Conservation (phyloP, 2,329 filamentous ascomycete genomes). For the Alternaria ethzedia region DNA sequence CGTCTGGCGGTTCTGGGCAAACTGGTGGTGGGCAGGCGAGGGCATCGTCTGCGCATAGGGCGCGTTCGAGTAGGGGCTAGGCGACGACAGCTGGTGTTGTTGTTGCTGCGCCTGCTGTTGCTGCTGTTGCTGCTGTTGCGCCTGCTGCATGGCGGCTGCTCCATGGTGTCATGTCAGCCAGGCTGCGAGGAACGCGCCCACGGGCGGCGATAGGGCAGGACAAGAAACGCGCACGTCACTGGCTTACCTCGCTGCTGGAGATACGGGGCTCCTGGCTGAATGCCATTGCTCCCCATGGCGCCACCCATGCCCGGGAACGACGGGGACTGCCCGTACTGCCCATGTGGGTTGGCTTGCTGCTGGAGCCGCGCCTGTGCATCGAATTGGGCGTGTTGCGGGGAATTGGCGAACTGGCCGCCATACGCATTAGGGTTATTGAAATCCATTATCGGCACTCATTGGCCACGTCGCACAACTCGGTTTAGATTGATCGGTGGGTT, state of each 20-base stretch:
- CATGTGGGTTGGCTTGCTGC: slow-evolving; percentile 39
- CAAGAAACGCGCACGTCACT: slow-evolving; percentile 18
- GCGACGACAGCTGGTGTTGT: slow-evolving; percentile 46
- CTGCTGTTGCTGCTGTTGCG: slow-evolving; percentile 28
- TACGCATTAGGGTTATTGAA: slow-evolving; percentile 48
- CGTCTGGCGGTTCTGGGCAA: slow-evolving; percentile 47
- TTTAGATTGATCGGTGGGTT: slow-evolving; percentile 46
- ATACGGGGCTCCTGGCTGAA: slow-evolving; percentile 44
- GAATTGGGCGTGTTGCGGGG: slow-evolving; percentile 42
- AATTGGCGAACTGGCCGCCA: slow-evolving; percentile 40
- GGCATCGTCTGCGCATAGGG: slow-evolving; percentile 48
- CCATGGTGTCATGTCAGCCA: slow-evolving; percentile 20
- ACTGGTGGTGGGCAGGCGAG: slow-evolving; percentile 46
- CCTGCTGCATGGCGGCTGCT: slow-evolving; percentile 35
- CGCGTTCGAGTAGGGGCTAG: slow-evolving; percentile 48
- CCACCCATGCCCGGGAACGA: slow-evolving; percentile 30
- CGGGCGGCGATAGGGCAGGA: slow-evolving; percentile 20
- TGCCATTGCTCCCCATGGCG: slow-evolving; percentile 23
- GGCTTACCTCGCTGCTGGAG: slow-evolving; percentile 49
- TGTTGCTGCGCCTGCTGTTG: slow-evolving; percentile 26
- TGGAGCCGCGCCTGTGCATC: slow-evolving; percentile 45
- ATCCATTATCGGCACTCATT: slow-evolving; percentile 49
- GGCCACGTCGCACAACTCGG: slow-evolving; percentile 47
- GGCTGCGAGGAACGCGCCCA: slow-evolving; percentile 16
- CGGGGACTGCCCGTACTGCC: slow-evolving; percentile 43